These are phyloP conservation scores for Pseudogymnoascus sp. DNA, from an alignment of 2,329 filamentous ascomycete species.

Conservation along the genomic window DNA sequence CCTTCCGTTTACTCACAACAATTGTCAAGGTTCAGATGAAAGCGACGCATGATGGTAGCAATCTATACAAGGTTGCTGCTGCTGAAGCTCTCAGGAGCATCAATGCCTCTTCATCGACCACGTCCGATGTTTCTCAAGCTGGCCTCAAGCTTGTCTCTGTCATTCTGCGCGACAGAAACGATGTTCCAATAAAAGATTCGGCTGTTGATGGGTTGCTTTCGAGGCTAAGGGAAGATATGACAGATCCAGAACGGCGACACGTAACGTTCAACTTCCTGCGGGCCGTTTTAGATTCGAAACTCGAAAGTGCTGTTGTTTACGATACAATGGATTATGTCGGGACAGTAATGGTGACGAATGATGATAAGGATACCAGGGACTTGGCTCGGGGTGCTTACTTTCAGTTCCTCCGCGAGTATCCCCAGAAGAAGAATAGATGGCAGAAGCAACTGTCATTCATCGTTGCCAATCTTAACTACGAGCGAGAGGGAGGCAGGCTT, in stretches of 20 bases:
- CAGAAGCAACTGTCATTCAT: slow-evolving; percentile 83
- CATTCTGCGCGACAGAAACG: slow-evolving; percentile 71
- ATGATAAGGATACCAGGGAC: slow-evolving; percentile 79
- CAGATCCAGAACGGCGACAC: slow-evolving; percentile 84
- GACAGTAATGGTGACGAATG: slow-evolving; percentile 90
- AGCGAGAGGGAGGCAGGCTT: slow-evolving; percentile 76
- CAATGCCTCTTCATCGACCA: slow-evolving; percentile 66
- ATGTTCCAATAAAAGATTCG: slow-evolving; percentile 67
- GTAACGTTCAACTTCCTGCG: slow-evolving; percentile 92
- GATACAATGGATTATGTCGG: slow-evolving; percentile 85
- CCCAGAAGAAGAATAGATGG: slow-evolving; percentile 83
- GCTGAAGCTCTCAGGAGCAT: slow-evolving; percentile 78
- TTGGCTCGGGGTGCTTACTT: slow-evolving; percentile 83
- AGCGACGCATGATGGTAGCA: slow-evolving; percentile 54
- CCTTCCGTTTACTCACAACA: slow-evolving; percentile 74
- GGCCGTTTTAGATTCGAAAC: slow-evolving; percentile 72
- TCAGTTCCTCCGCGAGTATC: slow-evolving; percentile 90
- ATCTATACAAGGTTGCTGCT: slow-evolving; percentile 65
- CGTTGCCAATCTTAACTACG: slow-evolving; percentile 82
- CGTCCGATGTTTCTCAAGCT: slow-evolving; percentile 76
- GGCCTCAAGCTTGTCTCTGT: slow-evolving; percentile 81
- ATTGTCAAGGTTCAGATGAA: slow-evolving; percentile 76
- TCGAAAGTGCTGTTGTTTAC: slow-evolving; percentile 82
- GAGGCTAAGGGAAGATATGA: slow-evolving; percentile 78
- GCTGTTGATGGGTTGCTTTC: slow-evolving; percentile 75